phyloP scores from a whole-genome alignment of 2,329 filamentous ascomycete species.

The Diaporthe ampelina region DNA sequence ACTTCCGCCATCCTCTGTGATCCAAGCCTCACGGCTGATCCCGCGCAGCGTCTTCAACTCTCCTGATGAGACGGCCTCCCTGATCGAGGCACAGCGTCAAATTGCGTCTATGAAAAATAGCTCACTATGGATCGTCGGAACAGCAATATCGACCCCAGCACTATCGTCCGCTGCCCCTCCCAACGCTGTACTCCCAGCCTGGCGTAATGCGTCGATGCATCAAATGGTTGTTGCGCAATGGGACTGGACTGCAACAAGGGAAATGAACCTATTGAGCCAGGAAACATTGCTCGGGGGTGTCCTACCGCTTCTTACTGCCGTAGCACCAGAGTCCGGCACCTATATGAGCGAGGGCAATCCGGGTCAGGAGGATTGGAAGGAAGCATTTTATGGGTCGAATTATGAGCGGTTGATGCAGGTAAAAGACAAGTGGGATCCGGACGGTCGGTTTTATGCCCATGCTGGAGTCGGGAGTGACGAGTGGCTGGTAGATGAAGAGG shows the following conservation, averaged over 20 bases:
- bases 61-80: conserved; percentile 48
- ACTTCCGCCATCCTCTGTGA: conserved; percentile 17
- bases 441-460: conserved; percentile 47
- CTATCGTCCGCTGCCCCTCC: conserved; percentile 48
- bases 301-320: conserved; percentile 46
- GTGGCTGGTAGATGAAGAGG: conserved; percentile 57
- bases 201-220: conserved; percentile 52
- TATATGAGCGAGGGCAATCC: conserved; percentile 52
- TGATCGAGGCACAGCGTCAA: conserved; percentile 15
- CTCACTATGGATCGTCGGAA: conserved; percentile 41
- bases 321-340: conserved; percentile 40
- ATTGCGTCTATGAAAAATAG: conserved; percentile 47
- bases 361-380: conserved; percentile 49
- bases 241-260: conserved; percentile 42
- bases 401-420: conserved; percentile 46
- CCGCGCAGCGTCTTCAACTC: conserved; percentile 50
- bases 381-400: conserved; percentile 49
- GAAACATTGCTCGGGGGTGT: conserved; percentile 49
- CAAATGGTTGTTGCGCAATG: conserved; percentile 49
- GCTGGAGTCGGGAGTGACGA: conserved; percentile 48
- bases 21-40: conserved; percentile 47
- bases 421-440: conserved; percentile 50
- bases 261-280: conserved; percentile 46
- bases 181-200: conserved; percentile 55
- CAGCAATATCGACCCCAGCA: not conserved